These are phyloP conservation scores for Volvariella volvacea DNA, from an alignment of 1,284 basidiomycete species.

Conservation along the genomic window DNA sequence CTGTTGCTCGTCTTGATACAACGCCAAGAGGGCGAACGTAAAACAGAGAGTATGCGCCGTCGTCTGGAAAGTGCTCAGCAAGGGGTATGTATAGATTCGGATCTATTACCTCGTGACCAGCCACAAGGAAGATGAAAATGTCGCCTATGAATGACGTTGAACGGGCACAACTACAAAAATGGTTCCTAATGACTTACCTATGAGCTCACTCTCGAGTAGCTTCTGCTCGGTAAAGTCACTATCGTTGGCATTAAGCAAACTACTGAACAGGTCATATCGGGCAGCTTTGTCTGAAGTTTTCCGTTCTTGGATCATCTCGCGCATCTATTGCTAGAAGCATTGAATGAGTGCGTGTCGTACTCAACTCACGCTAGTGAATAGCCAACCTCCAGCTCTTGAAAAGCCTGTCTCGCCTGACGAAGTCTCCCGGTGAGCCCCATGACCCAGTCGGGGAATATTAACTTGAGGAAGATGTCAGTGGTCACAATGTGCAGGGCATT, in stretches of 20 bases:
- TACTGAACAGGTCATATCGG: conserved; percentile 49
- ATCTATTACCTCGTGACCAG: conserved; percentile 48
- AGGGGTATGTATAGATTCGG: not conserved
- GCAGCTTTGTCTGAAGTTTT: conserved; percentile 31
- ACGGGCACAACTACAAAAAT: not conserved
- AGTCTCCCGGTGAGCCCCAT: conserved; percentile 32
- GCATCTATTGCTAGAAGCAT: conserved; percentile 39
- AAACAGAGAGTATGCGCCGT: conserved; percentile 45
- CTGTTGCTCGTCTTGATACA: conserved; percentile 58
- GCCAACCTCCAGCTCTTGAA: conserved; percentile 42
- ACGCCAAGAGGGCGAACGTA: conserved; percentile 39
- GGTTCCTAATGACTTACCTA: conserved; percentile 27
- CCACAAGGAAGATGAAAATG: conserved; percentile 51
- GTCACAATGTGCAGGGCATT: conserved; percentile 44
- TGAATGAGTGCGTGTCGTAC: not conserved
- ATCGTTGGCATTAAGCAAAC: conserved; percentile 43
- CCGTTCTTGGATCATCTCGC: conserved; percentile 48
- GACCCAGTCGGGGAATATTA: conserved; percentile 39
- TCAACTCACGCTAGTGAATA: conserved; percentile 1
- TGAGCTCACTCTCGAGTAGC: conserved; percentile 41
- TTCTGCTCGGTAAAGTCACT: conserved; percentile 26
- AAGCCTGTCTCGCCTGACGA: conserved; percentile 30
- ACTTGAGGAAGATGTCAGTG: conserved; percentile 32
- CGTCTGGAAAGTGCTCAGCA: conserved; percentile 12
- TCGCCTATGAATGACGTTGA: conserved; percentile 31